Percentiles rank a stretch among this genome's conserved stretches.
phyloP scores from a whole-genome alignment of 495 filamentous ascomycete species.

The Hypomontagnella submonticulosa region DNA sequence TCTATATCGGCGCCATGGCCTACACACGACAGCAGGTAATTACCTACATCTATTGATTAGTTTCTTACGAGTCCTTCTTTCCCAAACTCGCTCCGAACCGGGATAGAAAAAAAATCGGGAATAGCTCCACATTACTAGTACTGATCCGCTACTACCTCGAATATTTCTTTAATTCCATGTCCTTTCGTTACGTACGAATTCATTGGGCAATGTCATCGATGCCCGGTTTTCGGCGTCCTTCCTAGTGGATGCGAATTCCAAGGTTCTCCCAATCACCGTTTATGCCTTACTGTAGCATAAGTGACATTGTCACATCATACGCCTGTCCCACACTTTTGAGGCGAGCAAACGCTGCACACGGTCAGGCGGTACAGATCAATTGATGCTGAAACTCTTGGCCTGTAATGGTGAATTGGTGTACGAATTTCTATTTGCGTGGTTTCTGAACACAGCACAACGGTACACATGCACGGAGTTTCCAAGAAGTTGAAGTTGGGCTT shows the following conservation, averaged over 20 bases:
- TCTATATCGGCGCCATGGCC: slow-evolving; percentile 11
- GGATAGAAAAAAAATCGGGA: too few relatives aligned
- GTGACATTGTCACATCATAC: background rate
- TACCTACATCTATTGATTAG: slow-evolving; percentile 9
- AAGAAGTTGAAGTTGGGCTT: slow-evolving; percentile 19
- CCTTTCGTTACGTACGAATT: slow-evolving; percentile 17
- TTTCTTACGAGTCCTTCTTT: background rate
- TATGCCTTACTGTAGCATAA: slow-evolving; percentile 9
- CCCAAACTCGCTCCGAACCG: background rate
- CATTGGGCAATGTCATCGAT: slow-evolving; percentile 6
- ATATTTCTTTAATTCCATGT: background rate
- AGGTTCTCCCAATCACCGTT: slow-evolving; percentile 12
- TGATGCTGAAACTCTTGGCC: background rate
- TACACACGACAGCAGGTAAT: slow-evolving; percentile 29
- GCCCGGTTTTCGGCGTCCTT: slow-evolving; percentile 32
- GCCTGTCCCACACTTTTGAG: slow-evolving; percentile 37
- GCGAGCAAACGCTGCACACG: slow-evolving; percentile 18
- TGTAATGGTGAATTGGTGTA: slow-evolving; percentile 2
- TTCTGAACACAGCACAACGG: slow-evolving; percentile 9
- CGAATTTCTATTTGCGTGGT: slow-evolving; percentile 9
- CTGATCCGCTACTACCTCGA: background rate
- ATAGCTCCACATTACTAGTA: too few relatives aligned
- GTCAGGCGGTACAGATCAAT: slow-evolving; percentile 32
- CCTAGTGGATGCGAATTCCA: slow-evolving; percentile 22
- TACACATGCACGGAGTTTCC: slow-evolving; percentile 19